These are phyloP conservation scores for Metschnikowia gelsemii DNA, from an alignment of 805 yeast species.

Conservation along the genomic window DNA sequence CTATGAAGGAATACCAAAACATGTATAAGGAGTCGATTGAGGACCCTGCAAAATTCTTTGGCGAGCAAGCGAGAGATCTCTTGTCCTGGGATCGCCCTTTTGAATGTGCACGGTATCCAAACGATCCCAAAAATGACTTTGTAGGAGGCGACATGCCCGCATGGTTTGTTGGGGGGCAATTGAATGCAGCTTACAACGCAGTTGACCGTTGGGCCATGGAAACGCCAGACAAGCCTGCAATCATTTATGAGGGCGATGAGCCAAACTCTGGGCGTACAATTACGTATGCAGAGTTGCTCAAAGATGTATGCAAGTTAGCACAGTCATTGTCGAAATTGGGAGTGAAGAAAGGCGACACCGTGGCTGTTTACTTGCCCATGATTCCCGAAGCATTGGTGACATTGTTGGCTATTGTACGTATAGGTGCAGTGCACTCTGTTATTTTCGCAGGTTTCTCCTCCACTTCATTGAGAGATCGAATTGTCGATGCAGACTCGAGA, in stretches of 20 bases:
- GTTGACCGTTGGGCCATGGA: slow-evolving; percentile 93
- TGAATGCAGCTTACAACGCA: slow-evolving; percentile 90
- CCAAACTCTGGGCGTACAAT: slow-evolving; percentile 67
- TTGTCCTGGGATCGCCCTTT: slow-evolving; percentile 82
- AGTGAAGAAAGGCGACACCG: slow-evolving; percentile 90
- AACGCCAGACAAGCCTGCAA: slow-evolving; percentile 80
- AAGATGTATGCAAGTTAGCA: slow-evolving; percentile 83
- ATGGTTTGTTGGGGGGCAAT: slow-evolving; percentile 92
- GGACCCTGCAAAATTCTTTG: slow-evolving; percentile 80
- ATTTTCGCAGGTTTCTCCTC: slow-evolving; percentile 96
- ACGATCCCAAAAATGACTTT: slow-evolving; percentile 59
- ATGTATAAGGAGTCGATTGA: slow-evolving; percentile 73
- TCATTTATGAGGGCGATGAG: slow-evolving; percentile 94
- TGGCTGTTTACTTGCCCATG: slow-evolving; percentile 96
- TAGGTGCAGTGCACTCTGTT: slow-evolving; percentile 96
- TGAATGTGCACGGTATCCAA: slow-evolving; percentile 50
- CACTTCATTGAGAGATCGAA: slow-evolving; percentile 88
- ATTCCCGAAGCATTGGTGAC: slow-evolving; percentile 94
- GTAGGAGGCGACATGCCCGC: slow-evolving; percentile 69
- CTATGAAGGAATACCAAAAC: slow-evolving; percentile 22
- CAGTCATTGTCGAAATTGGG: slow-evolving; percentile 83
- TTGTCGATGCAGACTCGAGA: slow-evolving; percentile 80
- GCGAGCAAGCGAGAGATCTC: slow-evolving; percentile 67
- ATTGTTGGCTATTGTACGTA: slow-evolving; percentile 87
- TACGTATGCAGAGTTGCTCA: slow-evolving; percentile 83